A percentile compares a stretch with the other conserved stretches of the same genome.
Evolutionary conservation across 2,329 filamentous ascomycete species (phyloP).

Genomic region (Lachnellula occidentalis): DNA sequence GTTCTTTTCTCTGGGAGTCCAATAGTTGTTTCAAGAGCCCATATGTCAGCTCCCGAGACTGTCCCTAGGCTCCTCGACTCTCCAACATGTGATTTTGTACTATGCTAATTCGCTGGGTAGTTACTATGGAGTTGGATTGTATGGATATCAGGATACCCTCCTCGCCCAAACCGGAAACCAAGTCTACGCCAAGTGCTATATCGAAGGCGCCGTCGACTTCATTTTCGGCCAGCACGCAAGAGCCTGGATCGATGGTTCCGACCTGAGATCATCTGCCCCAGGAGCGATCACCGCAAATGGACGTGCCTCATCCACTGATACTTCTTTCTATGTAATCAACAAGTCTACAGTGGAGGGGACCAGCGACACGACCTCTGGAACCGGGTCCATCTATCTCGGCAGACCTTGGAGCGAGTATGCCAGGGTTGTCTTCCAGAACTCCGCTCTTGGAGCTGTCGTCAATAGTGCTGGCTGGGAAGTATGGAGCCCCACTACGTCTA

Average conservation of each 20-base stretch:
- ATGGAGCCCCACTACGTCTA: slow-evolving; percentile 39
- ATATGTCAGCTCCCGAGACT: no score
- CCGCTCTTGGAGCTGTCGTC: slow-evolving; percentile 43
- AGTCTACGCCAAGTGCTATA: slow-evolving; percentile 50
- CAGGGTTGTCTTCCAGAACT: slow-evolving; percentile 46
- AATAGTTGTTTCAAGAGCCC: no score
- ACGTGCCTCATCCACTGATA: slow-evolving; percentile 34
- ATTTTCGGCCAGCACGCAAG: slow-evolving; percentile 50
- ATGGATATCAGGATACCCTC: slow-evolving; percentile 53
- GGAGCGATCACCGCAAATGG: slow-evolving; percentile 44
- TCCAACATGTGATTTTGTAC: no score
- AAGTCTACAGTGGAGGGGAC: slow-evolving; percentile 42
- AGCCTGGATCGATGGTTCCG: slow-evolving; percentile 46
- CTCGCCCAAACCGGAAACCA: slow-evolving; percentile 46
- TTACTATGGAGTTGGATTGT: slow-evolving; percentile 51
- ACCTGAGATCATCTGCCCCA: slow-evolving; percentile 40
- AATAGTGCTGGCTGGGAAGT: slow-evolving; percentile 45
- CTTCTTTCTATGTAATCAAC: slow-evolving; percentile 51
- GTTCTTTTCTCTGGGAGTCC: no score
- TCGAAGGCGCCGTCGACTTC: slow-evolving; percentile 54
- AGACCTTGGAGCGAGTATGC: slow-evolving; percentile 48
- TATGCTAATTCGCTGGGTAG: no score
- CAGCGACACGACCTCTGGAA: slow-evolving; percentile 32
- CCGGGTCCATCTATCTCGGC: slow-evolving; percentile 44
- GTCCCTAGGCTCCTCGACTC: no score